phyloP scores from a whole-genome alignment of 1,284 basidiomycete genomes.

The Ganoderma leucocontextum region DNA sequence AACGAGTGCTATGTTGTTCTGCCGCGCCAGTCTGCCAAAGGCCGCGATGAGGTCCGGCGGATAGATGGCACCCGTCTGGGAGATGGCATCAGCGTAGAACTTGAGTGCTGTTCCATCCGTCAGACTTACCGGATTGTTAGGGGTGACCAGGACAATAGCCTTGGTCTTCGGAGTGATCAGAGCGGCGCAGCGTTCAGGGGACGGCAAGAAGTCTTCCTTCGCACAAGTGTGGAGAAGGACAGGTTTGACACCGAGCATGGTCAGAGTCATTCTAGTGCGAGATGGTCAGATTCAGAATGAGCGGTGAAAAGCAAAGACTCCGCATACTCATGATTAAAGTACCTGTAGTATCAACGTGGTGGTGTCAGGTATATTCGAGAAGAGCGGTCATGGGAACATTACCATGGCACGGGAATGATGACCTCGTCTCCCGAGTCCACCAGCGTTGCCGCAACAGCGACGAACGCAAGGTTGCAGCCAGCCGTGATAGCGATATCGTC shows the following conservation, averaged over 20 bases:
- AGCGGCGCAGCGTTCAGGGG: constrained; percentile 52
- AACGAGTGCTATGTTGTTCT: constrained; percentile 74
- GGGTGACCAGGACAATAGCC: constrained; percentile 80
- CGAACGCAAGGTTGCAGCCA: constrained; percentile 79
- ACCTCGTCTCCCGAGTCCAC: constrained; percentile 79
- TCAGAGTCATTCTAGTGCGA: constrained; percentile 76
- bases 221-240: constrained; percentile 69
- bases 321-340: constrained; percentile 77
- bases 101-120: constrained; percentile 29
- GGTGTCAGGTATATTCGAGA: neutral
- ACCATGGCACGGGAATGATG: constrained; percentile 85
- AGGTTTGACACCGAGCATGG: constrained; percentile 69
- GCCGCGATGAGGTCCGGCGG: constrained; percentile 63
- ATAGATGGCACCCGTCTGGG: constrained; percentile 83
- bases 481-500: constrained; percentile 72
- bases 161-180: constrained; percentile 68
- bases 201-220: constrained; percentile 68
- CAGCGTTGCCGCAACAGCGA: constrained; percentile 68
- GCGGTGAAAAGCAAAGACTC: neutral
- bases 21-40: constrained; percentile 70
- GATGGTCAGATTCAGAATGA: neutral
- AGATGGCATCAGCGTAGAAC: neutral
- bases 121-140: constrained; percentile 72
- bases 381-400: constrained; percentile 26
- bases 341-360: constrained; percentile 49